Evolutionary conservation across 1,284 basidiomycete species (phyloP).

Genomic region (Apiotrichum veenhuisii): DNA sequence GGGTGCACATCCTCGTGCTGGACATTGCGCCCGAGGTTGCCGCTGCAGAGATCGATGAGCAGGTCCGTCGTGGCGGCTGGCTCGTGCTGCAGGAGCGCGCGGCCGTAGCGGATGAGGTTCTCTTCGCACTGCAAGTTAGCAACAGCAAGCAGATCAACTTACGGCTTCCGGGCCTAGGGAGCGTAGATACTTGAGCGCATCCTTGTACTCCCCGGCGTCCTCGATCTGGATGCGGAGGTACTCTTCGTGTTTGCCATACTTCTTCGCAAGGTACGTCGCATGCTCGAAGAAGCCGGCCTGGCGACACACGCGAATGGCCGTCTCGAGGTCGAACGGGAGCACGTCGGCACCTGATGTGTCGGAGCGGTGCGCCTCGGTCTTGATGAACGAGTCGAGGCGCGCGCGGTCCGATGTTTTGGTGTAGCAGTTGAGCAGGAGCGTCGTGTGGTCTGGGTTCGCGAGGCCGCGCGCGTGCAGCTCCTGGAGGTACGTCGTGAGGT

Average conservation of each 20-base stretch:
- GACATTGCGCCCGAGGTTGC: slow-evolving; percentile 50
- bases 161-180: slow-evolving; percentile 65
- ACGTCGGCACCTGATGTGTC: slow-evolving; percentile 57
- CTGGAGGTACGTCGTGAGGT: slow-evolving; percentile 92
- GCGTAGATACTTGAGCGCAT: slow-evolving; percentile 77
- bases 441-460: slow-evolving; percentile 95
- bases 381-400: slow-evolving; percentile 87
- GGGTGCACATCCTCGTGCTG: slow-evolving; percentile 25
- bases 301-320: slow-evolving; percentile 91
- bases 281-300: slow-evolving; percentile 96
- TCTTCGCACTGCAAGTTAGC: slow-evolving; percentile 57
- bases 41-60: slow-evolving; percentile 86
- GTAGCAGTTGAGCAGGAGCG: slow-evolving; percentile 90
- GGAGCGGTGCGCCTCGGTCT: slow-evolving; percentile 62
- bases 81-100: slow-evolving; percentile 72
- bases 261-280: slow-evolving; percentile 87
- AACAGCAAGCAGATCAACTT: not conserved
- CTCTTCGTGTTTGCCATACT: slow-evolving; percentile 86
- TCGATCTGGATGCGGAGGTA: slow-evolving; percentile 93
- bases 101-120: slow-evolving; percentile 77
- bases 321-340: slow-evolving; percentile 92
- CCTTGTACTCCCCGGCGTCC: slow-evolving; percentile 75
- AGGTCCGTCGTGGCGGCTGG: slow-evolving; percentile 85
- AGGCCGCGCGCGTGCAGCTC: slow-evolving; percentile 84
- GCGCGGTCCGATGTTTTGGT: slow-evolving; percentile 91